Evolutionary conservation across 169 alveolate species (phyloP).

Genomic region (Plasmodium coatneyi): DNA sequence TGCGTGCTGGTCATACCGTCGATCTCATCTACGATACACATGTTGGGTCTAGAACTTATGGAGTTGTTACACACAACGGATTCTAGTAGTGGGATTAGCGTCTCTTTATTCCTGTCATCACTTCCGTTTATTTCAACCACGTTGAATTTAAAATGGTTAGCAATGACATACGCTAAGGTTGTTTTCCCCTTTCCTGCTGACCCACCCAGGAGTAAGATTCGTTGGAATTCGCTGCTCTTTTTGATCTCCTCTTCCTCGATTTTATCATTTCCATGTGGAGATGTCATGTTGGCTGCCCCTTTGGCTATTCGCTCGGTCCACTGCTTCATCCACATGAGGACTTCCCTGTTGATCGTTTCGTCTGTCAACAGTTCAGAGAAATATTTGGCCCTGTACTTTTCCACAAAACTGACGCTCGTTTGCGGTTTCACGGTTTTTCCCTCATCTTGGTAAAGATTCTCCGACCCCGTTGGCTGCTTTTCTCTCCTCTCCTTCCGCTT

Average conservation of each 20-base stretch:
- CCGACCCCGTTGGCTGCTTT: background rate
- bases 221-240: conserved; percentile 66
- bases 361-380: conserved; percentile 83
- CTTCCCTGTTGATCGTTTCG: conserved; percentile 82
- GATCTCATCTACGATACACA: conserved; percentile 95
- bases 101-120: conserved; percentile 94
- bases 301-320: conserved; percentile 69
- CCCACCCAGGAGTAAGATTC: conserved; percentile 91
- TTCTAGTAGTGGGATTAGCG: conserved; percentile 79
- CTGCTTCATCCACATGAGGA: conserved; percentile 73
- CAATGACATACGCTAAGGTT: conserved; percentile 90
- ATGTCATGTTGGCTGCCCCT: background rate
- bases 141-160: conserved; percentile 92
- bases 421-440: background rate
- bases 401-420: conserved; percentile 22
- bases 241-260: conserved; percentile 10
- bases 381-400: conserved; percentile 80
- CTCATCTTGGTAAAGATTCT: background rate
- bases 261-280: background rate
- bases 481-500: background rate
- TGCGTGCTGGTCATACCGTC: conserved; percentile 97
- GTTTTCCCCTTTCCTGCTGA: conserved; percentile 98
- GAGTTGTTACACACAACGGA: conserved; percentile 83
- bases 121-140: conserved; percentile 96
- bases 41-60: conserved; percentile 80